phyloP scores from a whole-genome alignment of 768 basidiomycete genomes.

The Chalciporus piperatus region DNA sequence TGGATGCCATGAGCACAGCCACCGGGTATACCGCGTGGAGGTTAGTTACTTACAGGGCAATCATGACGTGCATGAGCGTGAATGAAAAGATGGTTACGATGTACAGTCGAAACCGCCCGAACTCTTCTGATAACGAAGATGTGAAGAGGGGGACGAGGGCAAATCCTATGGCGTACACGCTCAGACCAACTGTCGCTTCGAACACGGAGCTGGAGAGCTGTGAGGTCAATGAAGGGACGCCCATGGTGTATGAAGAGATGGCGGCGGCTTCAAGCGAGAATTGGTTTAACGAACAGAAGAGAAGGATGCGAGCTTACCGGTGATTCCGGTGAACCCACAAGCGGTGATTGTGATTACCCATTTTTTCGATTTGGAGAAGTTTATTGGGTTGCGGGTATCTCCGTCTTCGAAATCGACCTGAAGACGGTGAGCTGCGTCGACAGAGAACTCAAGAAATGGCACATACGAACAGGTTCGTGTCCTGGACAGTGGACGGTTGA shows the following conservation, averaged over 20 bases:
- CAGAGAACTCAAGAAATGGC: not conserved
- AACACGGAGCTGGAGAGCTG: constrained; percentile 44
- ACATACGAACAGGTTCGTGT: constrained; percentile 14
- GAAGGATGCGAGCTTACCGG: constrained; percentile 22
- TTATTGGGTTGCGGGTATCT: constrained; percentile 40
- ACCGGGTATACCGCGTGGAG: not conserved
- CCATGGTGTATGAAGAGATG: constrained; percentile 52
- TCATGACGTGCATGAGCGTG: constrained; percentile 46
- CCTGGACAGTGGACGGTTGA: constrained; percentile 14
- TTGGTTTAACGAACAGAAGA: not conserved
- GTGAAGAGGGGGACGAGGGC: constrained; percentile 61
- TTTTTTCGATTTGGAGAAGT: constrained; percentile 38
- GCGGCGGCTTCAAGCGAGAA: constrained; percentile 40
- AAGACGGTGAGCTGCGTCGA: not conserved
- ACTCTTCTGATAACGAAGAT: constrained; percentile 71
- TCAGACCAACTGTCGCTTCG: constrained; percentile 47
- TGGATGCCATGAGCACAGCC: constrained; percentile 1
- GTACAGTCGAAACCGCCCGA: constrained; percentile 63
- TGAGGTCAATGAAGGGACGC: constrained; percentile 52
- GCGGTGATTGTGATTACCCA: constrained; percentile 39
- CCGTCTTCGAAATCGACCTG: constrained; percentile 41
- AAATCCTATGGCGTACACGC: constrained; percentile 59
- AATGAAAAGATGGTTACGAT: constrained; percentile 49
- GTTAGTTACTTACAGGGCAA: constrained; percentile 28
- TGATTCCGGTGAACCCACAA: constrained; percentile 33